Conservation (phyloP, 164 flowering plant species). For the Vitis rupestris region DNA sequence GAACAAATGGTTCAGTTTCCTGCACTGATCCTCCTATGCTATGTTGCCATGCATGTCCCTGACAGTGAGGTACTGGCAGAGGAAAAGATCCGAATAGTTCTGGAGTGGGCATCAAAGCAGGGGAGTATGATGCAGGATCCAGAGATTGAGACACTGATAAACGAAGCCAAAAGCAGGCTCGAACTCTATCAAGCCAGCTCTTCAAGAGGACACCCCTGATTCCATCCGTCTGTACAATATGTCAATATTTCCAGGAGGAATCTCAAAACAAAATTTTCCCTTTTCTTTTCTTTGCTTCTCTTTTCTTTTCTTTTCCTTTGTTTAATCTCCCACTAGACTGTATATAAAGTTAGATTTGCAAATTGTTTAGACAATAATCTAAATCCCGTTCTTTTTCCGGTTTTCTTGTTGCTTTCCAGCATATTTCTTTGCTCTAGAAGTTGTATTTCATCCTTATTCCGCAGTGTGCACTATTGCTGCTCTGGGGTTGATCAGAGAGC, state of each 20-base stretch:
- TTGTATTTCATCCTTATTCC: no score
- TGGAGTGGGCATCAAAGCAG: conserved; percentile 80
- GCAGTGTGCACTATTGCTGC: no score
- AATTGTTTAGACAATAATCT: no score
- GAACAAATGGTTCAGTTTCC: conserved; percentile 62
- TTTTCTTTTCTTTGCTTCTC: neutral
- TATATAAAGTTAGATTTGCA: neutral
- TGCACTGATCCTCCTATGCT: conserved; percentile 52
- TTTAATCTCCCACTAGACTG: neutral
- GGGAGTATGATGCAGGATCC: conserved; percentile 37
- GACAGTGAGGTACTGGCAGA: conserved; percentile 69
- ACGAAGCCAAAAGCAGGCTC: conserved; percentile 64
- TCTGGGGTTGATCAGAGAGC: no score
- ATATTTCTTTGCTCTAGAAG: no score
- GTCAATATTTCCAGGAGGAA: neutral
- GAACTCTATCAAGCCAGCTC: conserved; percentile 78
- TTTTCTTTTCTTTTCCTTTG: neutral
- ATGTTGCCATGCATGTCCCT: conserved; percentile 60
- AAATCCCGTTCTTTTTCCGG: no score
- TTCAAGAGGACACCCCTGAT: conserved; percentile 43
- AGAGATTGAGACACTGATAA: conserved; percentile 34
- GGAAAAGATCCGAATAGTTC: conserved; percentile 66
- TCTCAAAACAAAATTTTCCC: neutral
- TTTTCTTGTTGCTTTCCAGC: no score
- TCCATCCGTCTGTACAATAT: neutral